These are phyloP conservation scores for Spathaspora gorwiae DNA, from an alignment of 805 yeast species.

Conservation along the genomic window DNA sequence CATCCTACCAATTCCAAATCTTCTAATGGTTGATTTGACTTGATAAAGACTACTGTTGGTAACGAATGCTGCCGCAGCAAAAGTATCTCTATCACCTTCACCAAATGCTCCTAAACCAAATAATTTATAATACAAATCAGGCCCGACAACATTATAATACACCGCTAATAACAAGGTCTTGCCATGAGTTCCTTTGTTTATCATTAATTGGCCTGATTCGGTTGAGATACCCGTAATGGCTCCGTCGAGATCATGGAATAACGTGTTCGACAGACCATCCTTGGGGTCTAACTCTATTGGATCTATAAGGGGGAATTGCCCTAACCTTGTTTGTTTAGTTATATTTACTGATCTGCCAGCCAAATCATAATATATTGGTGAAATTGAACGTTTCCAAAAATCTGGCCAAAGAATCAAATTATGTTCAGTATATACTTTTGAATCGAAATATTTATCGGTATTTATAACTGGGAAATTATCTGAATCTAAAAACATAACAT, in stretches of 20 bases:
- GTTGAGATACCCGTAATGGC: slow-evolving; percentile 61
- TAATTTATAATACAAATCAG: slow-evolving; percentile 59
- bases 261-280: slow-evolving; percentile 27
- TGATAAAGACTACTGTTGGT: slow-evolving; percentile 12
- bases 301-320: slow-evolving; percentile 25
- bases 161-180: slow-evolving; percentile 52
- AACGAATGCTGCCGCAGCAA: slow-evolving; percentile 54
- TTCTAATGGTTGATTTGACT: slow-evolving; percentile 11
- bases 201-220: slow-evolving; percentile 65
- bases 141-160: slow-evolving; percentile 65
- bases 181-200: slow-evolving; percentile 56
- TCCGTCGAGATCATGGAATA: slow-evolving; percentile 32
- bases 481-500: slow-evolving; percentile 45
- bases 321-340: slow-evolving; percentile 20
- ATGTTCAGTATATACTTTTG: slow-evolving; percentile 41
- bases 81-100: slow-evolving; percentile 78
- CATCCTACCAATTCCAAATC: slow-evolving; percentile 22
- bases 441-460: slow-evolving; percentile 43
- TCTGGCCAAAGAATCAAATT: slow-evolving; percentile 64
- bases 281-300: slow-evolving; percentile 31
- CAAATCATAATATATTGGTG: slow-evolving; percentile 54
- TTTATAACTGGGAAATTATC: slow-evolving; percentile 43
- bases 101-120: slow-evolving; percentile 70
- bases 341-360: slow-evolving; percentile 22
- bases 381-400: slow-evolving; percentile 63